Conservation (phyloP, 306 rosid species). For the Calophaca sinica region DNA sequence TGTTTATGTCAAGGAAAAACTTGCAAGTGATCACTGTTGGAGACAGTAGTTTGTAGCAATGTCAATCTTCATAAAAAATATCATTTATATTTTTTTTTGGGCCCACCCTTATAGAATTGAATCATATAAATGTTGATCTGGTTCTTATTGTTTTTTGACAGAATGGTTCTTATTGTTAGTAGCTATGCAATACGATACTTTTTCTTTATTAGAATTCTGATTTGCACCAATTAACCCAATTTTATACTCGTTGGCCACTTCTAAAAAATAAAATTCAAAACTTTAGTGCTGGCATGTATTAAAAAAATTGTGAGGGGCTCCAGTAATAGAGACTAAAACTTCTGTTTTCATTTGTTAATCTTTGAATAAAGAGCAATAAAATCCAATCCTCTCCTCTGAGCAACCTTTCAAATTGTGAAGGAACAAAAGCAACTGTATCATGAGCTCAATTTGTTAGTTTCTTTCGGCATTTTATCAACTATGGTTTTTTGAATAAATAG, state of each 20-base stretch:
- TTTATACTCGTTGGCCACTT: slow-evolving; percentile 19
- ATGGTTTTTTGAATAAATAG: no score
- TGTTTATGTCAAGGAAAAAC: no score
- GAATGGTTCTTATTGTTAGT: neutral
- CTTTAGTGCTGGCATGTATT: slow-evolving; percentile 30
- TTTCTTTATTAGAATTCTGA: neutral
- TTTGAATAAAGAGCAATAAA: neutral
- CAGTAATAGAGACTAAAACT: neutral
- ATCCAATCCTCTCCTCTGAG: slow-evolving; percentile 1
- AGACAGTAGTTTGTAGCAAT: no score
- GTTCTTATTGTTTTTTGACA: neutral
- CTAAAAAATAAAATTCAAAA: slow-evolving; percentile 11
- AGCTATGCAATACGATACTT: neutral
- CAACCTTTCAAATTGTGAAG: slow-evolving; percentile 42
- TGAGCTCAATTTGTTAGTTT: slow-evolving; percentile 32
- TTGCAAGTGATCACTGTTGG: no score
- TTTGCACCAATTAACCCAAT: slow-evolving; percentile 10
- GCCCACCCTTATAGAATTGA: neutral
- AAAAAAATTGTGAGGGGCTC: neutral
- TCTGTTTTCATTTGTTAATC: neutral
- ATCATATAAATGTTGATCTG: neutral
- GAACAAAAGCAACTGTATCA: slow-evolving; percentile 9
- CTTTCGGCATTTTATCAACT: slow-evolving; percentile 24
- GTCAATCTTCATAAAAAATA: no score
- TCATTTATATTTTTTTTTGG: neutral